Percentiles rank a stretch among this genome's conserved stretches.
phyloP scores from a whole-genome alignment of 164 flowering plant species.

The Vitis riparia region DNA sequence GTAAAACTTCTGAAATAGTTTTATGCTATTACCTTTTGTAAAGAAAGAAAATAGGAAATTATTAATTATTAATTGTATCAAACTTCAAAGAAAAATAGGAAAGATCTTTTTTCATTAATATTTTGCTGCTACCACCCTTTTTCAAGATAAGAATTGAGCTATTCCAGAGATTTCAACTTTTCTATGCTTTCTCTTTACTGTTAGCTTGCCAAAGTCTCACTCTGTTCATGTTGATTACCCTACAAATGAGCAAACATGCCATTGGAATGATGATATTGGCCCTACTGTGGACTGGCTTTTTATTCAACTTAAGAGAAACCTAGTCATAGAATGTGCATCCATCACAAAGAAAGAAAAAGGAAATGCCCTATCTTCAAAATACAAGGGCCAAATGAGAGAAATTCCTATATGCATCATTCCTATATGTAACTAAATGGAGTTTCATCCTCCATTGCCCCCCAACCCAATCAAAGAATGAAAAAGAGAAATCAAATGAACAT shows the following conservation, averaged over 20 bases:
- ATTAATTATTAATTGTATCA: too few species aligned
- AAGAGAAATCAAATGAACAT: too few species aligned
- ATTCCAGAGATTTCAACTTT: conserved; percentile 15
- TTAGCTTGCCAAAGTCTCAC: conserved; percentile 20
- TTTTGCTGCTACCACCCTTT: too few species aligned
- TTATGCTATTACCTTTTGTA: too few species aligned
- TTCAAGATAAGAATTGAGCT: background rate
- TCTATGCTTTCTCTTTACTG: conserved; percentile 36
- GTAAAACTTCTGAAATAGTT: too few species aligned
- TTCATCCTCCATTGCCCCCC: too few species aligned
- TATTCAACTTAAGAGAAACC: background rate
- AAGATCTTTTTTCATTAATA: too few species aligned
- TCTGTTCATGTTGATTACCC: conserved; percentile 10
- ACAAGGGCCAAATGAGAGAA: background rate
- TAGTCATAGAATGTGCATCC: background rate
- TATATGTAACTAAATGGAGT: too few species aligned
- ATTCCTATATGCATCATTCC: background rate
- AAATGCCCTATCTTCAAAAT: background rate
- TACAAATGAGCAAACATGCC: background rate
- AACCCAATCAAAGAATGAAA: too few species aligned
- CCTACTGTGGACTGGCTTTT: background rate
- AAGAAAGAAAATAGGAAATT: too few species aligned
- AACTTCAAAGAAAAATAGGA: too few species aligned
- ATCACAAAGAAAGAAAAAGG: background rate
- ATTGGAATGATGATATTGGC: conserved; percentile 2